A percentile compares a stretch with the other conserved stretches of the same genome.
Conservation (phyloP, 495 filamentous ascomycete species). For the Daldinia concentrica region DNA sequence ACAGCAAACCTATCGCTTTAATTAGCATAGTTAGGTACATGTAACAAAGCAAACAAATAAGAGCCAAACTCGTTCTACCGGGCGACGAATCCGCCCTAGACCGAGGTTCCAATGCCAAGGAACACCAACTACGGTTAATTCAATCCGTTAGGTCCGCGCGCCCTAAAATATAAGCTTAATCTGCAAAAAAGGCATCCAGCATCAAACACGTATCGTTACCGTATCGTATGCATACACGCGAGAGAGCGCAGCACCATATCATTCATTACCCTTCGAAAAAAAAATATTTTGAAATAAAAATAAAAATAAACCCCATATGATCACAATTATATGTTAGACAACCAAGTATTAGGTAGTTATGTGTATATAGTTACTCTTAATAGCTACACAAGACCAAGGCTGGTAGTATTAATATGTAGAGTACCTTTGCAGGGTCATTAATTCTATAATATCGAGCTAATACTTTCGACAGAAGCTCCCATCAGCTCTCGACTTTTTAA, state of each 20-base stretch:
- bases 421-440: slow-evolving; percentile 4
- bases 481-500: neutral
- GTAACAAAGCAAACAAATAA: neutral
- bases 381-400: no score
- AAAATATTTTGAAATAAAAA: neutral
- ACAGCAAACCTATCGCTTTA: neutral
- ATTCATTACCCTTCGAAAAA: neutral
- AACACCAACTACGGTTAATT: neutral
- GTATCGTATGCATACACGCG: neutral
- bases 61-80: neutral
- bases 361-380: no score
- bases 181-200: neutral
- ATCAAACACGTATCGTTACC: neutral
- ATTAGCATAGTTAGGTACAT: no score
- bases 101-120: neutral
- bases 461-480: neutral
- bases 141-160: slow-evolving; percentile 6
- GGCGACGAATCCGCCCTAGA: neutral
- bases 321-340: no score
- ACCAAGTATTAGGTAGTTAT: no score
- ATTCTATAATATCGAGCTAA: neutral
- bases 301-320: neutral
- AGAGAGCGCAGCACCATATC: neutral
- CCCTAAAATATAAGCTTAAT: slow-evolving; percentile 19
- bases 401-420: slow-evolving; percentile 1